Evolutionary conservation across 2,329 filamentous ascomycete genomes (phyloP).

Genomic region (Hypoxylon sp.): DNA sequence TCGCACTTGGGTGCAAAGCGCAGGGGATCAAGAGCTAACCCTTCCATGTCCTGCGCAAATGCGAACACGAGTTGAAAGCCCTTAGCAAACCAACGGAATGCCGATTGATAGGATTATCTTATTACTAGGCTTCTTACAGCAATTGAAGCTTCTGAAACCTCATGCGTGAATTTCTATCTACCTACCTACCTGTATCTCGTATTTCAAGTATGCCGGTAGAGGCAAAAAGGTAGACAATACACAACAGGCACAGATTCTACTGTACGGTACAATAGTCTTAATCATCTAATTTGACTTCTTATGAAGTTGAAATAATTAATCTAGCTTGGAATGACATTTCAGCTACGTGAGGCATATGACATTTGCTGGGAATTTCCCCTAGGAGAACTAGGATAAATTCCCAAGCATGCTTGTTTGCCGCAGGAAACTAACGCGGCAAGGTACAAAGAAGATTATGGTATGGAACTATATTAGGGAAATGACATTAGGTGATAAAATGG

Average conservation of each 20-base stretch:
- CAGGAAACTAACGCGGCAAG: too few species aligned
- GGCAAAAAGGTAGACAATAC: too few species aligned
- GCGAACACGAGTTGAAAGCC: conserved; percentile 21
- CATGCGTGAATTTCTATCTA: too few species aligned
- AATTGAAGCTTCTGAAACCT: too few species aligned
- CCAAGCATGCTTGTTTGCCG: background rate
- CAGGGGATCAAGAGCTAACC: conserved; percentile 8
- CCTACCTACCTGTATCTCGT: too few species aligned
- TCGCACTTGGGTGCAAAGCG: conserved; percentile 30
- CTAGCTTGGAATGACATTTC: background rate
- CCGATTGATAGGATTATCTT: too few species aligned
- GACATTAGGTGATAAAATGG: background rate
- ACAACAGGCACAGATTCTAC: too few species aligned
- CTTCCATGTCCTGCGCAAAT: conserved; percentile 31
- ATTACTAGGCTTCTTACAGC: too few species aligned
- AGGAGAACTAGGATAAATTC: background rate
- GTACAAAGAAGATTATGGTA: background rate
- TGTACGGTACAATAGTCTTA: too few species aligned
- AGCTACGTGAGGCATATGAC: background rate
- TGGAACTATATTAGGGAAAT: background rate
- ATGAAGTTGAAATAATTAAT: too few species aligned
- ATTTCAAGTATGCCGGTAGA: too few species aligned
- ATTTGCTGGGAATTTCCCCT: background rate
- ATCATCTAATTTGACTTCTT: too few species aligned
- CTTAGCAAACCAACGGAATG: background rate